Percentiles rank a stretch among this genome's conserved stretches.
Evolutionary conservation across 768 basidiomycete genomes (phyloP).

Genomic region (Leucogyrophana mollusca): DNA sequence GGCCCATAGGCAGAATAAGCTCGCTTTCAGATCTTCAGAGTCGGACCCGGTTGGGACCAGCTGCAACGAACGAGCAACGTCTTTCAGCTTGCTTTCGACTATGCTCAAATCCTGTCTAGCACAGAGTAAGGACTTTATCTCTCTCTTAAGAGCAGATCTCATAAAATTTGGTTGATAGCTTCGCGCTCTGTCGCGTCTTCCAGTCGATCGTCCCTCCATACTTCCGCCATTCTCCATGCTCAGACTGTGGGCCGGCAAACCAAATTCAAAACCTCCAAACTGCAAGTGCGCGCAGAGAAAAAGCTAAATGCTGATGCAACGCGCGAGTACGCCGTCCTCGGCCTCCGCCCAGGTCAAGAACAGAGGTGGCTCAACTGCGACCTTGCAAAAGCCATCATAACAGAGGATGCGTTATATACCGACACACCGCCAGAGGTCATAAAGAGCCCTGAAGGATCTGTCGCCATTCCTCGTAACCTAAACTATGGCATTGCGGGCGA

Average conservation of each 20-base stretch:
- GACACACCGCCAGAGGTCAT: slow-evolving; percentile 22
- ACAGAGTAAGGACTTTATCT: slow-evolving; percentile 13
- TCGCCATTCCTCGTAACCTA: slow-evolving; percentile 50
- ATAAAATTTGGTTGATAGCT: slow-evolving; percentile 18
- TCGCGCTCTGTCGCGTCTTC: slow-evolving; percentile 42
- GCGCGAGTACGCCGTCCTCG: slow-evolving; percentile 71
- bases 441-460: slow-evolving; percentile 31
- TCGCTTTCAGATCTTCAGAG: slow-evolving; percentile 1
- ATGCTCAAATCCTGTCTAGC: slow-evolving; percentile 27
- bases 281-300: slow-evolving; percentile 44
- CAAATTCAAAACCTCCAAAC: slow-evolving; percentile 42
- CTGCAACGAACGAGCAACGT: no score
- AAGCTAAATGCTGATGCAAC: slow-evolving; percentile 35
- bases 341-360: slow-evolving; percentile 63
- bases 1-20: slow-evolving; percentile 12
- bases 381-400: slow-evolving; percentile 63
- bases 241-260: slow-evolving; percentile 35
- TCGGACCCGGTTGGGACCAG: not conserved
- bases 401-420: slow-evolving; percentile 44
- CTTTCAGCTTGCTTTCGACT: not conserved
- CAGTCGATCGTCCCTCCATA: slow-evolving; percentile 45
- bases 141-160: not conserved
- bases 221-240: slow-evolving; percentile 40
- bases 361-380: slow-evolving; percentile 65
- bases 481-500: slow-evolving; percentile 64